Base-by-base conservation (phyloP, 1,284 basidiomycete genomes). In the Apiotrichum montevideense region DNA sequence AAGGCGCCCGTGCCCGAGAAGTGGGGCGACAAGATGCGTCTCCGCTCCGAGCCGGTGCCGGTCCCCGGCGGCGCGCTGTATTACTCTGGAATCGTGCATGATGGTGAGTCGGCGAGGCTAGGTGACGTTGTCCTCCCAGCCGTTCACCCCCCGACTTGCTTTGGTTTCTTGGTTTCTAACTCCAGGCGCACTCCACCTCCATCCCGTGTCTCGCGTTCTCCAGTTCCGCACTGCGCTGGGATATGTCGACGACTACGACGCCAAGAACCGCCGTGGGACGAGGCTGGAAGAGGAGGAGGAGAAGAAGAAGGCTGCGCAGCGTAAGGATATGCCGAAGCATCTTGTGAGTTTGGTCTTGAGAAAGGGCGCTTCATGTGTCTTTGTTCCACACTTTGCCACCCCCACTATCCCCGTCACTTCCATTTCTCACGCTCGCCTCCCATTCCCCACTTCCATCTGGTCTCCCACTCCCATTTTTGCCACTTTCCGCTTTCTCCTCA, bases 21-120 rank as follows among this genome's bases (percentile, higher is more conserved):
- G 35, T 75, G 73, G 76, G 73, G 72, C 7, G 71, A 72, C 49
- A 76, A 76, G 63, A 68, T 71, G 63, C 65, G 75, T 35, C 48
- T 74, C 44, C 69, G 65, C 51, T 67, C 64, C 54, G 74, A 76
- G 51, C 52, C 53, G 4, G 65, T 75, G 21, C 73, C 75, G 1
- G 62, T 68, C 37, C 62, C 67, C 43, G 62, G 63, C 46, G 72
- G 67, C 2, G 59, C 61, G 46, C 48, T 44, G 41, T 75, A 72
- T 51, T 74, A 68, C 54, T 66, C 67, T 3, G 71, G 71, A 29
- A 60, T 74, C 4, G 62, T 76, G 3, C 66, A 71, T 32, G 73
- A 74, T 46, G 71, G 74, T 72, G 51, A 59, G 71, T 35, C 11
- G 13, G 14, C 6, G 13, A 40, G 29, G 10, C 50, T 6, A 15